Evolutionary conservation across 2,329 filamentous ascomycete species (phyloP).

Genomic region (Cladosporium sp.): DNA sequence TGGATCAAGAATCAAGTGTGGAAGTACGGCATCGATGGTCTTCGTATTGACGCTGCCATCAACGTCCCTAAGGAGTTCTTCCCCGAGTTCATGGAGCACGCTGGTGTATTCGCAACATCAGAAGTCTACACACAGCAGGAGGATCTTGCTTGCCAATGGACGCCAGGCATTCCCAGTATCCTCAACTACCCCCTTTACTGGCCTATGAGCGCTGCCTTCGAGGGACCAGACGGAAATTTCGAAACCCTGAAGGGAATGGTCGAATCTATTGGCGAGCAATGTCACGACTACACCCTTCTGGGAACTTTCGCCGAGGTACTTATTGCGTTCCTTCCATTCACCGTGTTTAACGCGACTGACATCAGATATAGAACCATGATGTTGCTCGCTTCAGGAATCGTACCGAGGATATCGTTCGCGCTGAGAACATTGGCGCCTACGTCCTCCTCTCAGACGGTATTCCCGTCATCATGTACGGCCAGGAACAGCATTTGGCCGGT

Average conservation of each 20-base stretch:
- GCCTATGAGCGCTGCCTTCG: slow-evolving; percentile 35
- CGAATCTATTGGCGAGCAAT: neutral
- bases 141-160: slow-evolving; percentile 24
- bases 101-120: slow-evolving; percentile 28
- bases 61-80: slow-evolving; percentile 30
- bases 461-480: slow-evolving; percentile 21
- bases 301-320: slow-evolving; percentile 18
- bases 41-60: slow-evolving; percentile 32
- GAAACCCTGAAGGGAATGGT: slow-evolving; percentile 5
- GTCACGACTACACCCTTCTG: slow-evolving; percentile 14
- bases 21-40: slow-evolving; percentile 35
- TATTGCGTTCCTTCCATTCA: neutral
- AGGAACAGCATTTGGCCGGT: slow-evolving; percentile 19
- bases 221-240: slow-evolving; percentile 21
- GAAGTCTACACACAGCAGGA: slow-evolving; percentile 26
- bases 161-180: slow-evolving; percentile 26
- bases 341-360: neutral
- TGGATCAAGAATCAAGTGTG: slow-evolving; percentile 36
- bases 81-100: slow-evolving; percentile 23
- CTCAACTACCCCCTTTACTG: slow-evolving; percentile 33
- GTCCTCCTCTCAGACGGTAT: slow-evolving; percentile 19
- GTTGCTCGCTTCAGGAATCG: slow-evolving; percentile 15
- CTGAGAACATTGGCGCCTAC: slow-evolving; percentile 16
- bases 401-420: slow-evolving; percentile 16
- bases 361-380: slow-evolving; percentile 17